phyloP scores from a whole-genome alignment of 2,329 filamentous ascomycete genomes.

The Bertia moriformis region DNA sequence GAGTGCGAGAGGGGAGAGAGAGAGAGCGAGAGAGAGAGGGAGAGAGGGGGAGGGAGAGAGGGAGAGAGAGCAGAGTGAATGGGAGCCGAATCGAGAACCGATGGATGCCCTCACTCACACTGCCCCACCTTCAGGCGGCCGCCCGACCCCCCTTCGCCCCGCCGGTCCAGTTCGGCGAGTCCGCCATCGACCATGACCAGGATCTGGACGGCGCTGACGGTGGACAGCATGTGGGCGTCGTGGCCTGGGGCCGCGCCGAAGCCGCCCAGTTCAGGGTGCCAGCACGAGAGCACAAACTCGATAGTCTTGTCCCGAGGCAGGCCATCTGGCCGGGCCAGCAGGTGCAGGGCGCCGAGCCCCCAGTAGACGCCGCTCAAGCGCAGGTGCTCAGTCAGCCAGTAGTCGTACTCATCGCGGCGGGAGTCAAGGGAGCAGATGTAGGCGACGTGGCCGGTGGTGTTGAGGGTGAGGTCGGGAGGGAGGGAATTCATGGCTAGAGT shows the following conservation, averaged over 20 bases:
- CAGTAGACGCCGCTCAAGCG: constrained; percentile 93
- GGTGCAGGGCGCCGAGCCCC: constrained; percentile 78
- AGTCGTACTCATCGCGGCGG: constrained; percentile 85
- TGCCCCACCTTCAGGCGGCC: constrained; percentile 62
- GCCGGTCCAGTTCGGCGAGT: constrained; percentile 67
- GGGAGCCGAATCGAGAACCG: constrained; percentile 4
- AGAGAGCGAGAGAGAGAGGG: no score
- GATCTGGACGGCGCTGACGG: constrained; percentile 87
- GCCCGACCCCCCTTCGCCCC: constrained; percentile 29
- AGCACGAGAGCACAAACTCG: constrained; percentile 88
- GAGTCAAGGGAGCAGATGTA: constrained; percentile 90
- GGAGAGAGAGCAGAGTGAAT: background rate
- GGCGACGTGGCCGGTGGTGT: constrained; percentile 73
- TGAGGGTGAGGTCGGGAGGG: constrained; percentile 21
- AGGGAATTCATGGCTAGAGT: background rate
- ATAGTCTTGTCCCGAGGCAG: constrained; percentile 70
- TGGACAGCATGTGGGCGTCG: constrained; percentile 92
- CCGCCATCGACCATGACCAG: constrained; percentile 73
- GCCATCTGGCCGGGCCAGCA: constrained; percentile 68
- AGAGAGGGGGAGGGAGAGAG: no score
- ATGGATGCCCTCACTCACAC: constrained; percentile 65
- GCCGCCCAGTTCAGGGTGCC: constrained; percentile 67
- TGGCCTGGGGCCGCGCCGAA: constrained; percentile 90
- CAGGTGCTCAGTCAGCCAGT: constrained; percentile 94
- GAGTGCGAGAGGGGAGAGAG: no score